Evolutionary conservation across 495 filamentous ascomycete genomes (phyloP), one percentile per base, ranked within the genome.

Genomic region (Talaromyces borbonicus): DNA sequence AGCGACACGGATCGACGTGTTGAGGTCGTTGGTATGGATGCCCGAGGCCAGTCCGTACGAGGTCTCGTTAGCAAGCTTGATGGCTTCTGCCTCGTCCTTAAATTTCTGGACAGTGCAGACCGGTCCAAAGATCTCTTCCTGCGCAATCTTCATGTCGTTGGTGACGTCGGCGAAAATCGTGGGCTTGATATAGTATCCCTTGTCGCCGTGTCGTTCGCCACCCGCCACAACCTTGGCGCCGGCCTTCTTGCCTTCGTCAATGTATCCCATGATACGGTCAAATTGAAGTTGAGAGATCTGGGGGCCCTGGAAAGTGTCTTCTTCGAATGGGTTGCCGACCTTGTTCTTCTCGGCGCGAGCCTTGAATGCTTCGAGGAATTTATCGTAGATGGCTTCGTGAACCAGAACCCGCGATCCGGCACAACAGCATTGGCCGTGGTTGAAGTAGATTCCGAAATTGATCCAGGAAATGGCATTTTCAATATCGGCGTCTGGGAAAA

Each of bases 351-450:
- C 51, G 15, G 90, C 87, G 52, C 90, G 83, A 67, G 78, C 77
- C 80, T 90, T 94, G 79, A 97, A 95, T 45, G 78, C 74, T 48
- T 74, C 71, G 48, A 97, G 59, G 65, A 97, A 96, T 74, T 93
- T 84, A 71, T 96, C 90, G 71, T 97, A 92, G 68, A 97, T 87
- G 45, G 76, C 81, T 61, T 95, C 89, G 66, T 97, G 90, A 47
- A 97, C 90, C 67, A 95, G 94, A 62, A 97, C 75, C 59, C 90
- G 85, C 47, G 89, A 94, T 55, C 90, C 90, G 53, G 90, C 90
- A 60, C 89, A 96, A 84, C 90, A 97, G 81, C 83, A 89, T 70
- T 97, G 92, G 60, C 90, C 90, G 73, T 97, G 92, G 79, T 97
- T 97, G 76, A 75, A 97, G 83, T 87, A 97, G 61, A 97, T 95